Evolutionary conservation across 148 eudicot genomes (phyloP).

Genomic region (Tetragonia tetragonoides): DNA sequence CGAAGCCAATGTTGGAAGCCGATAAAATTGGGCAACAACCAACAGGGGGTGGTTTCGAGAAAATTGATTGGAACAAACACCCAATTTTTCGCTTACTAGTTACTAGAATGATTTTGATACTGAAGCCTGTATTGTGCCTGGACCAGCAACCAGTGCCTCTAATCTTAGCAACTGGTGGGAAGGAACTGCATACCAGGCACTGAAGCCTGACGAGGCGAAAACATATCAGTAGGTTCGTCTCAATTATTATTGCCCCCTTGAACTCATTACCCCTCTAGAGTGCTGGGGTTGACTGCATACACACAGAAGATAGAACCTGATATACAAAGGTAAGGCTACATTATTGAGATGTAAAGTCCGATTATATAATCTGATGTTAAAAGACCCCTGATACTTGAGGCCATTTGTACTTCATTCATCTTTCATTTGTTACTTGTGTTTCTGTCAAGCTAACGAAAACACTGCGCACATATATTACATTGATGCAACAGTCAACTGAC

Average conservation of each 20-base stretch:
- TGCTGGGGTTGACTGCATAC: slow-evolving; percentile 31
- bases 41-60: slow-evolving; percentile 65
- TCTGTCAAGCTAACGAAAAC: no score
- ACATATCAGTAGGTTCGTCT: slow-evolving; percentile 46
- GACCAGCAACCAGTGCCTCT: slow-evolving; percentile 37
- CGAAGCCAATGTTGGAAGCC: slow-evolving; percentile 76
- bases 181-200: slow-evolving; percentile 33
- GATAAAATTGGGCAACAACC: slow-evolving; percentile 51
- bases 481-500: no score
- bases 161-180: slow-evolving; percentile 56
- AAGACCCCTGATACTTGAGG: no score
- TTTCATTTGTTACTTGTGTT: no score
- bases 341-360: no score
- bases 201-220: slow-evolving; percentile 35
- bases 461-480: no score
- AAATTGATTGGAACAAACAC: slow-evolving; percentile 63
- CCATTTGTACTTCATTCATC: no score
- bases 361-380: no score
- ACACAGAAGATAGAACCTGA: no score
- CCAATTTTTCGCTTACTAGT: slow-evolving; percentile 46
- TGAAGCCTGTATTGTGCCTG: slow-evolving; percentile 48
- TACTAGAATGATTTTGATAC: slow-evolving; percentile 66
- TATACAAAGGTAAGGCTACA: no score
- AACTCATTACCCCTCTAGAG: slow-evolving; percentile 46
- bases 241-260: slow-evolving; percentile 48